Evolutionary conservation across 108 stramenopile species (phyloP), one percentile per base, ranked within the genome.

Genomic region (Cylindrotheca fusiformis): DNA sequence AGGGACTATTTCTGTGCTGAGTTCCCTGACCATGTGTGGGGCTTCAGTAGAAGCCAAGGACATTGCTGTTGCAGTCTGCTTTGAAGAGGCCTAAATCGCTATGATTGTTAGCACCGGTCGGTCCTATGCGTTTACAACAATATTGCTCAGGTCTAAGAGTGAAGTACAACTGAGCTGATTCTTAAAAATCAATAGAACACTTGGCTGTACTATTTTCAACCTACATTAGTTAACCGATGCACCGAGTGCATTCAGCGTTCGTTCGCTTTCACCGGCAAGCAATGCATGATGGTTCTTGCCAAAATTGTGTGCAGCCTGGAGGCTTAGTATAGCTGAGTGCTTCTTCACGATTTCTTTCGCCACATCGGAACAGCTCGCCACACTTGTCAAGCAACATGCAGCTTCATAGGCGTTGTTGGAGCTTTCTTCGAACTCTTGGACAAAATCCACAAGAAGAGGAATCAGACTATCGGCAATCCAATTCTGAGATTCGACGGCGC

Each of bases 401-500:
- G 90, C 90, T 32, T 72, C 73, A 46, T 72, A 81, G 10, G 90
- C 86, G 51, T 83, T 76, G 65, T 78, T 76, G n/a, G 86, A 79
- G 32, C 64, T 53, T 3, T 31, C 52, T 24, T 59, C 67, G 36
- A 83, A 83, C 25, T 32, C 49, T 27, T 63, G 77, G 19, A 91
- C 58, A 31, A 86, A 76, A 6, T 63, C 70, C 27, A 88, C 32
- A 24, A 88, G 68, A 10, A 50, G 49, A 10, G 81, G 87, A 58
- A 91, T 69, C 20, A 91, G 61, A 33, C 64, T 67, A 29, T 78
- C 72, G 8, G 46, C 53, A 60, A 84, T 88, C 90, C 90, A 91
- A 10, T 65, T 48, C 6, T 68, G 53, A 22, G 65, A 48, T 25
- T 61, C 48, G 30, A 77, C 52, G 2, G 79, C 75, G 48, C 55